A percentile compares a stretch with the other conserved stretches of the same genome.
These are phyloP conservation scores for Fusarium secorum DNA, from an alignment of 2,329 filamentous ascomycete genomes.

Conservation along the genomic window DNA sequence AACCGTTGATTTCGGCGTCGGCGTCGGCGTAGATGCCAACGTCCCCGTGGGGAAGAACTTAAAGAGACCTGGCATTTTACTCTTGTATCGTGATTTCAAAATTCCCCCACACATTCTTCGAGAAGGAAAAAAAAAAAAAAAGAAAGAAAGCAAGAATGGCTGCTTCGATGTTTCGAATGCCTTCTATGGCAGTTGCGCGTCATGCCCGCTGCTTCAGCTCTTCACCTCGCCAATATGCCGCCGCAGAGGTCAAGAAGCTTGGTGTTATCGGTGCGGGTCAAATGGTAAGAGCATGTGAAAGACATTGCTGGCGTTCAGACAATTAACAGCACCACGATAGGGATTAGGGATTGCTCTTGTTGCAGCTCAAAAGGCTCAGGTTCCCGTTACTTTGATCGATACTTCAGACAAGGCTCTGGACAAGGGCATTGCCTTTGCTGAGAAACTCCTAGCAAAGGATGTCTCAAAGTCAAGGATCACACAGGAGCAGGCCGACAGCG, in stretches of 20 bases:
- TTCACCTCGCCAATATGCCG: conserved; percentile 64
- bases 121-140: not conserved
- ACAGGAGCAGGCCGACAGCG: conserved; percentile 78
- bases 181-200: conserved; percentile 47
- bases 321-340: conserved; percentile 55
- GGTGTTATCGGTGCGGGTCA: conserved; percentile 95
- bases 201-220: conserved; percentile 73
- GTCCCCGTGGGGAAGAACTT: conserved; percentile 29
- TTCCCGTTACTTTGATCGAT: conserved; percentile 88
- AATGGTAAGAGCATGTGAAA: conserved; percentile 74
- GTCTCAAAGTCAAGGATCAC: conserved; percentile 87
- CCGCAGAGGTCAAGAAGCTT: conserved; percentile 78
- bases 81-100: conserved; percentile 5
- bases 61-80: not conserved
- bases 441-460: conserved; percentile 93
- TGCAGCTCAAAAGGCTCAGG: conserved; percentile 81
- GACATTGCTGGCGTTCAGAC: not conserved
- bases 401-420: conserved; percentile 83
- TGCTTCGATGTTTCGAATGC: conserved; percentile 50
- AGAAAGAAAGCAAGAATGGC: conserved; percentile 49
- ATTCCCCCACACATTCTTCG: not conserved
- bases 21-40: not conserved
- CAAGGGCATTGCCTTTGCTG: conserved; percentile 89
- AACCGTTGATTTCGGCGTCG: conserved; percentile 9
- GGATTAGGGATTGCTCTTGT: conserved; percentile 96